These are phyloP conservation scores for Fraxinus platypoda DNA, from an alignment of 305 asterid species.

Conservation along the genomic window DNA sequence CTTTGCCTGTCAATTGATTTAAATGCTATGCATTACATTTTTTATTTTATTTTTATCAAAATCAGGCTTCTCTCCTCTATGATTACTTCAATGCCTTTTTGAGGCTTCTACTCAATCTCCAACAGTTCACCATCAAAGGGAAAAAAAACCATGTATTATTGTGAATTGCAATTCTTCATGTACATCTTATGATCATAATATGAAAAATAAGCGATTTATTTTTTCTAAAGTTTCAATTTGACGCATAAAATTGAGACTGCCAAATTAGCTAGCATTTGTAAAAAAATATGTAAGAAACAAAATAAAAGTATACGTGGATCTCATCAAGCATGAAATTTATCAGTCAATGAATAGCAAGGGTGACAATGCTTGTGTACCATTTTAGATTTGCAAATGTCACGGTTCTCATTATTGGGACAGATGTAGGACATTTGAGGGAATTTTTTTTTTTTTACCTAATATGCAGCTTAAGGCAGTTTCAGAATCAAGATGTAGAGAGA, in stretches of 20 bases:
- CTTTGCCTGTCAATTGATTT: neutral
- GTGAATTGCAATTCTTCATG: neutral
- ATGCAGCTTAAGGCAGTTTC: neutral
- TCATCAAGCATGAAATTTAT: neutral
- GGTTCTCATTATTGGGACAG: neutral
- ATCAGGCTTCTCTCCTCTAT: neutral
- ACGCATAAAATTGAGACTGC: neutral
- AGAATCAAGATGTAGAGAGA: neutral
- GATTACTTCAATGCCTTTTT: neutral
- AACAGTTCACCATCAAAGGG: neutral
- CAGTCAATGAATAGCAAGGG: neutral
- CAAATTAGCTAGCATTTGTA: neutral
- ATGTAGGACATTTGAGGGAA: neutral
- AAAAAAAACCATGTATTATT: neutral
- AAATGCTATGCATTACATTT: neutral
- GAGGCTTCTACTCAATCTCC: neutral
- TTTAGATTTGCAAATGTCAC: neutral
- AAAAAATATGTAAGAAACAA: neutral
- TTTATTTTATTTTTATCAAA: neutral
- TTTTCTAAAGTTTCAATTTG: neutral
- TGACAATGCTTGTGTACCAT: neutral
- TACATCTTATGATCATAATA: neutral
- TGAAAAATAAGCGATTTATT: neutral
- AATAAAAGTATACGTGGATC: neutral
- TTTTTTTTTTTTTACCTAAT: neutral